A percentile compares a stretch with the other conserved stretches of the same genome.
These are phyloP conservation scores for Penicillium fimorum DNA, from an alignment of 495 filamentous ascomycete species.

Conservation along the genomic window DNA sequence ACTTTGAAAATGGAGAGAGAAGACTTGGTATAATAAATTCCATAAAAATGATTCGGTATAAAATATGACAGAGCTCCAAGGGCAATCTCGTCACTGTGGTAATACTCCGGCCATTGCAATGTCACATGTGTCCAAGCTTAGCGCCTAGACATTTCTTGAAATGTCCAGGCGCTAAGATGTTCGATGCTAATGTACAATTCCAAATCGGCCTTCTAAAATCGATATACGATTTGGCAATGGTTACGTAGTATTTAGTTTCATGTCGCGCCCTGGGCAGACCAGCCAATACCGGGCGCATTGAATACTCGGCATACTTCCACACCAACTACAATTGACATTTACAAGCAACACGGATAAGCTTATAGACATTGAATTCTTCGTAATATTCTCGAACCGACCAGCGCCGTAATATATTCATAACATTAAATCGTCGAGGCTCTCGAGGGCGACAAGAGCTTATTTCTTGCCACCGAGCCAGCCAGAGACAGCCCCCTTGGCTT, in stretches of 20 bases:
- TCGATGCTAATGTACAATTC: background rate
- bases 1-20: background rate
- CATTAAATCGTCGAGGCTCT: background rate
- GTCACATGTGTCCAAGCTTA: constrained; percentile 4
- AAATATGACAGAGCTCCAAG: background rate
- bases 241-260: background rate
- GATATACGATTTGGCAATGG: background rate
- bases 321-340: background rate
- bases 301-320: background rate
- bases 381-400: constrained; percentile 1
- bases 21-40: background rate
- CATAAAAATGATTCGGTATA: background rate
- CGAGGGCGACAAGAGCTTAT: constrained; percentile 32
- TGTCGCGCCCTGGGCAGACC: background rate
- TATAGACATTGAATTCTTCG: constrained; percentile 1
- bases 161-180: background rate
- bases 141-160: background rate
- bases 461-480: constrained; percentile 76
- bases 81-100: constrained; percentile 35
- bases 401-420: constrained; percentile 4
- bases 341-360: background rate
- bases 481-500: constrained; percentile 74
- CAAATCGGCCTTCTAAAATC: background rate
- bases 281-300: background rate
- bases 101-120: constrained; percentile 32